Evolutionary conservation across 2,329 filamentous ascomycete species (phyloP).

Genomic region (Verticillium albo-atrum): DNA sequence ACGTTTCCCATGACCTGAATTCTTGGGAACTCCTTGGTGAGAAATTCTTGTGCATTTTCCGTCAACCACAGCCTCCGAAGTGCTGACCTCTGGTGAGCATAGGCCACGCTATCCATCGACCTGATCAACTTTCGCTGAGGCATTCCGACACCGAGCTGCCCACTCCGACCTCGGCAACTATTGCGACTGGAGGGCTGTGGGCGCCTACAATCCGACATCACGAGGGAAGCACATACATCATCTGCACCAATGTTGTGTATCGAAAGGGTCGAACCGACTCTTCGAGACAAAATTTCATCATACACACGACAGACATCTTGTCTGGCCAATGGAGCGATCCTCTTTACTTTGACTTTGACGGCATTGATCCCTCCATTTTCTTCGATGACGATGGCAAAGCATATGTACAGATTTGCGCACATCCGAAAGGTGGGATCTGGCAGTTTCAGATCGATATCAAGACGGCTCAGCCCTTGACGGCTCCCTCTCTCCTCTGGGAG

Average conservation of each 20-base stretch:
- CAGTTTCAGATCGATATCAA: constrained; percentile 9
- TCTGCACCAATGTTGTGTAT: constrained; percentile 15
- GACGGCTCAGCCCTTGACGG: neutral
- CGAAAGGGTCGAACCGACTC: neutral
- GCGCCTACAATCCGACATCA: constrained; percentile 5
- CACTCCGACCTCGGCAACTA: neutral
- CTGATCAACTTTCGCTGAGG: neutral
- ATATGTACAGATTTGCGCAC: constrained; percentile 21
- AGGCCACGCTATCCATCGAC: neutral
- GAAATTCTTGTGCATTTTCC: neutral
- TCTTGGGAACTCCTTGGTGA: constrained; percentile 22
- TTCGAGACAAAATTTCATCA: constrained; percentile 15
- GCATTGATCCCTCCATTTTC: constrained; percentile 43
- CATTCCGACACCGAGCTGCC: constrained; percentile 1
- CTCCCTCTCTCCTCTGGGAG: neutral
- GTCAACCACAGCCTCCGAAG: no score
- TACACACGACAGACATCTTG: constrained; percentile 16
- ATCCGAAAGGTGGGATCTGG: constrained; percentile 12
- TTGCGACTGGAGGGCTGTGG: neutral
- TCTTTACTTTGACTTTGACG: constrained; percentile 30
- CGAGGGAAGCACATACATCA: constrained; percentile 16
- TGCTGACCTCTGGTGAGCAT: neutral
- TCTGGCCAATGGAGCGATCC: constrained; percentile 20
- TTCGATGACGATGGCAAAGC: constrained; percentile 31
- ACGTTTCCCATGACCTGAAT: constrained; percentile 24